Conservation (phyloP, 306 rosid species). For the Sesbania bispinosa region DNA sequence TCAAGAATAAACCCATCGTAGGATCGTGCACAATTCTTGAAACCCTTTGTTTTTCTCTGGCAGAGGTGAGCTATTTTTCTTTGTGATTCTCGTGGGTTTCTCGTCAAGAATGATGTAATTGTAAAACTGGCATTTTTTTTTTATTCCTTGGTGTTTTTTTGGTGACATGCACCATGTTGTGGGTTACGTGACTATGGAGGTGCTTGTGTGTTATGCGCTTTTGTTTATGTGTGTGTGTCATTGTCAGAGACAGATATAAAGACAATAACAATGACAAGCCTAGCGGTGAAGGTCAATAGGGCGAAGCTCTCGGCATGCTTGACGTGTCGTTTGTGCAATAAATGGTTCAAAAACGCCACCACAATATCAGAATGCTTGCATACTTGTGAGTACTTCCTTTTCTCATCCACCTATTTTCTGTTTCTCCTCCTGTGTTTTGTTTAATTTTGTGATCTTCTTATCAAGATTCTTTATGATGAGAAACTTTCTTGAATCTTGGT, state of each 20-base stretch:
- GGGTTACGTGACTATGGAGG: constrained; percentile 39
- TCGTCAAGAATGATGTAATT: constrained; percentile 30
- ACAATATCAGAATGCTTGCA: constrained; percentile 41
- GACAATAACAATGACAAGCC: constrained; percentile 17
- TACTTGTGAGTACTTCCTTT: constrained; percentile 33
- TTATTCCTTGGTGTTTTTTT: too few relatives aligned
- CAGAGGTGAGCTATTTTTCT: background rate
- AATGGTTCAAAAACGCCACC: constrained; percentile 33
- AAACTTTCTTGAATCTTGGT: background rate
- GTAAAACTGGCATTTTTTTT: constrained; percentile 14
- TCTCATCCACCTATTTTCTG: background rate
- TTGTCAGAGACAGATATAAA: constrained; percentile 14
- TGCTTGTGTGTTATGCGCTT: background rate
- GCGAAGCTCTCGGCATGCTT: constrained; percentile 17
- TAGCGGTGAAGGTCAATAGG: background rate
- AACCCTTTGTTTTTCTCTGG: constrained; percentile 14
- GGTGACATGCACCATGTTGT: constrained; percentile 57
- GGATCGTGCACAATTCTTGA: constrained; percentile 18
- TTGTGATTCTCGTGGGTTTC: constrained; percentile 24
- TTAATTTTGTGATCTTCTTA: background rate
- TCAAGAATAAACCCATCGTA: constrained; percentile 22
- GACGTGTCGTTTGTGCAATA: constrained; percentile 35
- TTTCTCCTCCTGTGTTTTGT: constrained; percentile 4
- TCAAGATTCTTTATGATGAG: background rate
- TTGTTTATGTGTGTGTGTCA: constrained; percentile 21